Conservation (phyloP, 352 stramenopile species). For the Globisporangium lucens region DNA sequence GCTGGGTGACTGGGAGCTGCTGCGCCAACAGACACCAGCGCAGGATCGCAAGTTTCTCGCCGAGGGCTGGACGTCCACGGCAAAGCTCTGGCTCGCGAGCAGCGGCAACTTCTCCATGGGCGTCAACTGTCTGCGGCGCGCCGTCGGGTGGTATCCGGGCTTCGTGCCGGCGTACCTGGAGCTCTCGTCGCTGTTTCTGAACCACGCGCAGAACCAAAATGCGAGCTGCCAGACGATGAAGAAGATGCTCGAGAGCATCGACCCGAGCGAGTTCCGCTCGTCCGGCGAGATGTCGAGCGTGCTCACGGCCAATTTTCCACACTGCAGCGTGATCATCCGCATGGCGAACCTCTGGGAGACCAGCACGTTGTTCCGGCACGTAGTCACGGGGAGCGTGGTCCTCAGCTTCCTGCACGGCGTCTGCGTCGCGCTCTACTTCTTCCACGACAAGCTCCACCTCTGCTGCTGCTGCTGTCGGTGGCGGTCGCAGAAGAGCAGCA, state of each 20-base stretch:
- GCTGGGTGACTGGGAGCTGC: conserved; percentile 18
- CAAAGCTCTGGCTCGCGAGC: conserved; percentile 11
- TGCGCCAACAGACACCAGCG: conserved; percentile 12
- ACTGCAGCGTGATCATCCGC: conserved; percentile 25
- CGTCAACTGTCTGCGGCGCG: conserved; percentile 29
- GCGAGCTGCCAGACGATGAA: conserved; percentile 28
- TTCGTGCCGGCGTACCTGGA: conserved; percentile 25
- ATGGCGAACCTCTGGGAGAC: conserved; percentile 24
- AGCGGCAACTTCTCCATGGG: conserved; percentile 13
- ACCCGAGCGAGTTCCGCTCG: conserved; percentile 14
- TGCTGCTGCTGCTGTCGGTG: conserved; percentile 9
- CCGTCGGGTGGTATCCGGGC: conserved; percentile 22
- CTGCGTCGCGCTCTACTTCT: conserved; percentile 14
- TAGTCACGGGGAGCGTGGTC: conserved; percentile 16
- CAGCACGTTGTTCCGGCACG: conserved; percentile 16
- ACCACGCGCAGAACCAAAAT: conserved; percentile 13
- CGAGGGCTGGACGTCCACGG: conserved; percentile 20
- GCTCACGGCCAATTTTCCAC: conserved; percentile 24
- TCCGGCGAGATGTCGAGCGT: conserved; percentile 14
- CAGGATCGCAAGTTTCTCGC: conserved; percentile 16
- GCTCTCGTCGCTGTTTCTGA: conserved; percentile 15
- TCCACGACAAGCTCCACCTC: conserved; percentile 11
- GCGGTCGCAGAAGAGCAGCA: background rate
- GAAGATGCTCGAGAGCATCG: conserved; percentile 23
- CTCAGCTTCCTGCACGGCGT: conserved; percentile 22